These are phyloP conservation scores for Pleurotus platypus DNA, from an alignment of 768 basidiomycete genomes.

Conservation along the genomic window DNA sequence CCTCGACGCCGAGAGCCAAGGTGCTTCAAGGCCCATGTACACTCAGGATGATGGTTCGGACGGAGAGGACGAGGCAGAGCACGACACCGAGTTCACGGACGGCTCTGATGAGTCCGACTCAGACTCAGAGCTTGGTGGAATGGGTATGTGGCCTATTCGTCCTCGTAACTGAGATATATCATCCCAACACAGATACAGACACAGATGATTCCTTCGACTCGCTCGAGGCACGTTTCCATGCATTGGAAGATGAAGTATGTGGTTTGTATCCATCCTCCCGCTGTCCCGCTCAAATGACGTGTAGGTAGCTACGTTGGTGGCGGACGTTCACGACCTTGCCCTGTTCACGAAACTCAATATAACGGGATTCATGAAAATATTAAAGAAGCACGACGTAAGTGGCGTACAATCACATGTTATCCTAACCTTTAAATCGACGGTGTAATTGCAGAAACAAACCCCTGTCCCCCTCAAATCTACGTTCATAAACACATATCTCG, in stretches of 20 bases:
- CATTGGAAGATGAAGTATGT: conserved; percentile 77
- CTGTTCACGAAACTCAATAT: conserved; percentile 95
- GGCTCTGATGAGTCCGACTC: conserved; percentile 61
- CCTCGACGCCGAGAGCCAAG: neutral
- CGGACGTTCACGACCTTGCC: conserved; percentile 87
- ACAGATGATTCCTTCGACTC: conserved; percentile 62
- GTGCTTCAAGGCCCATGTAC: conserved; percentile 5
- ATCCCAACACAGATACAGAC: conserved; percentile 23
- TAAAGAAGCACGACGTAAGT: conserved; percentile 96
- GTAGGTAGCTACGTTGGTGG: conserved; percentile 79
- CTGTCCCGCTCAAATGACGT: neutral
- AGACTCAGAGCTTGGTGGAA: conserved; percentile 24
- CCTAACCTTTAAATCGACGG: neutral
- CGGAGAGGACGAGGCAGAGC: neutral
- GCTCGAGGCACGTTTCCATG: conserved; percentile 82
- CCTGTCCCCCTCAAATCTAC: conserved; percentile 73
- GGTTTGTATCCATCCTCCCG: neutral
- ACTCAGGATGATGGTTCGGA: conserved; percentile 4
- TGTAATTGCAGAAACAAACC: conserved; percentile 80
- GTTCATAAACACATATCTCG: conserved; percentile 89
- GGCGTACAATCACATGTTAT: neutral
- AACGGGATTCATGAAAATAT: conserved; percentile 97
- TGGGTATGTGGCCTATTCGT: neutral
- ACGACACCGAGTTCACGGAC: conserved; percentile 44
- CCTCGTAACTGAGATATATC: neutral